phyloP scores from a whole-genome alignment of 202 grass and related monocot genomes.

The Zizania palustris region DNA sequence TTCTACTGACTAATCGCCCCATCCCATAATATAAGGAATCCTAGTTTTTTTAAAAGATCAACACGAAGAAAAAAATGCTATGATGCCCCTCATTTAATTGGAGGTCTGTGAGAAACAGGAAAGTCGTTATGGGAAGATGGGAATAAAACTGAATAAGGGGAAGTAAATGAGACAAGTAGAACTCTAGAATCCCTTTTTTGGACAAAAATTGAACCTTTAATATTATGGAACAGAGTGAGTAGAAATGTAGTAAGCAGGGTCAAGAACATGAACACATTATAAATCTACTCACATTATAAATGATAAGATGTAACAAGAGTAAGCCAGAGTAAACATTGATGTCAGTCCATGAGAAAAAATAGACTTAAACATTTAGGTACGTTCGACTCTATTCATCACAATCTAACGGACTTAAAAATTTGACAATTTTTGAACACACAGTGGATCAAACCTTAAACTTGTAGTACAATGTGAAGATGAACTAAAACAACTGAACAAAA shows the following conservation, averaged over 20 bases:
- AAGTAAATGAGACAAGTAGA: no score
- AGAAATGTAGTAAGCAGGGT: slow-evolving; percentile 23
- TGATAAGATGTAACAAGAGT: neutral
- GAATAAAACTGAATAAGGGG: no score
- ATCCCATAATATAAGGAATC: no score
- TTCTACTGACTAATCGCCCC: neutral
- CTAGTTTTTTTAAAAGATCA: no score
- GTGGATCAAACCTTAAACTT: slow-evolving; percentile 10
- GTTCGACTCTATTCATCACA: slow-evolving; percentile 27
- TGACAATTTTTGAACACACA: neutral
- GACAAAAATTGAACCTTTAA: no score
- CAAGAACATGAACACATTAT: slow-evolving; percentile 35
- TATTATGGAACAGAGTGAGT: no score
- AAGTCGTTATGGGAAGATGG: no score
- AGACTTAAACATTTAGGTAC: neutral
- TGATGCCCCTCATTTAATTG: no score
- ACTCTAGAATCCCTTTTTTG: no score
- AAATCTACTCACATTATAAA: slow-evolving; percentile 32
- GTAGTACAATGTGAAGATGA: slow-evolving; percentile 4
- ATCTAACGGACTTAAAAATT: slow-evolving; percentile 28
- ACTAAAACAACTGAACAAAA: slow-evolving; percentile 30
- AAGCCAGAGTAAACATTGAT: neutral
- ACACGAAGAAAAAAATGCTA: no score
- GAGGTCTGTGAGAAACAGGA: no score
- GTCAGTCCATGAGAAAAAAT: slow-evolving; percentile 32